Evolutionary conservation across 1,139 yeast species (phyloP).

Genomic region (Suhomyces guaymorum): DNA sequence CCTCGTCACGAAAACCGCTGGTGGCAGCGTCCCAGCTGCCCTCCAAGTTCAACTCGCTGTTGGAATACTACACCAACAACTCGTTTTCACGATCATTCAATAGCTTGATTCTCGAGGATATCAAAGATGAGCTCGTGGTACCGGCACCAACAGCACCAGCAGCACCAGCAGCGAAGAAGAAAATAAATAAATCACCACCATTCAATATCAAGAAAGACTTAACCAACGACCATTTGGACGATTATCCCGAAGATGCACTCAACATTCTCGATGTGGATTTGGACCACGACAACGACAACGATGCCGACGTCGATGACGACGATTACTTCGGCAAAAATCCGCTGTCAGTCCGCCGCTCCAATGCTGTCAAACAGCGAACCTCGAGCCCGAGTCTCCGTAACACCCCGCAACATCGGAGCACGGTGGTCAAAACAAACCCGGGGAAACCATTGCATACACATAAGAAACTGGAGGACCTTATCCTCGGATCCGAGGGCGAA

Average conservation of each 20-base stretch:
- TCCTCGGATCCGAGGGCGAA: conserved; percentile 15
- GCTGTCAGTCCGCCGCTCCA: not conserved
- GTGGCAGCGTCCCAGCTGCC: conserved; percentile 9
- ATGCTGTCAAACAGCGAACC: not conserved
- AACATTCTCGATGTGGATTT: conserved; percentile 6
- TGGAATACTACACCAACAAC: conserved; percentile 43
- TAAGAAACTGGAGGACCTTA: conserved; percentile 12
- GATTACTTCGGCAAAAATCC: conserved; percentile 1
- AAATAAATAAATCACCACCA: conserved; percentile 46
- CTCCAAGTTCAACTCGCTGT: conserved; percentile 11
- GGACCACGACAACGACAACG: conserved; percentile 10
- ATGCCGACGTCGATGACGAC: conserved; percentile 10
- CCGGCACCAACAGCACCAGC: conserved; percentile 7
- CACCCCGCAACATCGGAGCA: not conserved
- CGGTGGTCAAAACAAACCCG: too few species aligned
- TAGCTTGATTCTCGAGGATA: conserved; percentile 45
- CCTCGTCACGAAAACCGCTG: conserved; percentile 2
- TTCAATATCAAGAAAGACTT: conserved; percentile 40
- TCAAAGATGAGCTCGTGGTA: conserved; percentile 23
- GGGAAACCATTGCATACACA: conserved; percentile 5
- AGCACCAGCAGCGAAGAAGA: conserved; percentile 18
- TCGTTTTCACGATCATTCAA: conserved; percentile 49
- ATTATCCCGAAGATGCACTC: conserved; percentile 17
- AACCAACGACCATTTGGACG: conserved; percentile 30
- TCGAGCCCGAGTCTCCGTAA: not conserved